Conservation (phyloP, 1,284 basidiomycete species). For the Coriolopsis trogii region DNA sequence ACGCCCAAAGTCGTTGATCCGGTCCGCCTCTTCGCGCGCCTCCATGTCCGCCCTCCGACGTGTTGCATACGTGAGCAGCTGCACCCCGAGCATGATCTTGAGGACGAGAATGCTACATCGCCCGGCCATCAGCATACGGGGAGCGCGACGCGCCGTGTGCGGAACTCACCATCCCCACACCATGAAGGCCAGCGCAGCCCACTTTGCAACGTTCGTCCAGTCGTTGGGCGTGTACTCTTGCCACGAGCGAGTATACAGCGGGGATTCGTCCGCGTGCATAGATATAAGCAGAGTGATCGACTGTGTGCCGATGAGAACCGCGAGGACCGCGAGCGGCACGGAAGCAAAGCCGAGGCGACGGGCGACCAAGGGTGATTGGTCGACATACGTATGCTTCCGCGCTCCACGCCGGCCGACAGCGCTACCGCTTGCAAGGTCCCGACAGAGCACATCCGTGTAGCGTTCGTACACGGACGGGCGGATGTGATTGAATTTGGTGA, state of each 20-base stretch:
- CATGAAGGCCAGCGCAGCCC: conserved; percentile 65
- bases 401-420: conserved; percentile 66
- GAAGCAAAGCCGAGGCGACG: conserved; percentile 94
- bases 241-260: conserved; percentile 39
- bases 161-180: conserved; percentile 78
- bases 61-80: conserved; percentile 83
- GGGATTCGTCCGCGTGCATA: conserved; percentile 45
- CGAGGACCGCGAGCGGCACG: conserved; percentile 88
- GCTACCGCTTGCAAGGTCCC: conserved; percentile 87
- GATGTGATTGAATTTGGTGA: conserved; percentile 97
- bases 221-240: conserved; percentile 47
- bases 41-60: conserved; percentile 78
- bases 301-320: conserved; percentile 88
- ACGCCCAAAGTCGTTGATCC: conserved; percentile 83
- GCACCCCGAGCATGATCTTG: conserved; percentile 88
- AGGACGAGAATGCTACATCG: conserved; percentile 84
- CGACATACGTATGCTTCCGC: conserved; percentile 89
- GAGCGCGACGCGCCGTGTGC: too few species aligned
- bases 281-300: conserved; percentile 69
- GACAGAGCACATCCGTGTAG: conserved; percentile 95
- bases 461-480: conserved; percentile 94
- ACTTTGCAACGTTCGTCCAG: conserved; percentile 59
- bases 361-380: conserved; percentile 94
- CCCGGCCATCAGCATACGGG: too few species aligned
- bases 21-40: conserved; percentile 68